phyloP scores from a whole-genome alignment of 2,329 filamentous ascomycete species.

The Dactylellina leptospora region DNA sequence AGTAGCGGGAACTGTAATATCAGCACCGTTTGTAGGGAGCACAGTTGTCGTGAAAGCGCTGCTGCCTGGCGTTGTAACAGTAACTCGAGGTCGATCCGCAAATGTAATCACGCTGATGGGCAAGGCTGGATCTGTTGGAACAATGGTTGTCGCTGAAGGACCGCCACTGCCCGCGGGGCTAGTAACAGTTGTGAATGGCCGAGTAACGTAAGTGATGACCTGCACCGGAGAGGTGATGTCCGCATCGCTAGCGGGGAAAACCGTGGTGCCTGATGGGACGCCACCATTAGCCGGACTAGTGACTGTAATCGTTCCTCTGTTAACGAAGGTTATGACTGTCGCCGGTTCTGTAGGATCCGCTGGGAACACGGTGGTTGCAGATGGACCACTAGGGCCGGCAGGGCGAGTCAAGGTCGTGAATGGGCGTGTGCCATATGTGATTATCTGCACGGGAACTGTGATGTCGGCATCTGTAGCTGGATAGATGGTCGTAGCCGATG shows the following conservation, averaged over 20 bases:
- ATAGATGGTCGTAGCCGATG: conserved; percentile 2
- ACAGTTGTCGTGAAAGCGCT: not conserved
- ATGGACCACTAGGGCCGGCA: not conserved
- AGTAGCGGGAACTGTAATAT: not conserved
- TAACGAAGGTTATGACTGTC: not conserved
- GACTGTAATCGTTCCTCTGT: not conserved
- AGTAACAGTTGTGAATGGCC: not conserved
- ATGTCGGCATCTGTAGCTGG: not conserved
- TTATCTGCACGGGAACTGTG: not conserved
- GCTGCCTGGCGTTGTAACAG: not conserved
- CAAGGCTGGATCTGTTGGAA: not conserved
- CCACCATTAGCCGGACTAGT: not conserved
- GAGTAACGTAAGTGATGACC: not conserved
- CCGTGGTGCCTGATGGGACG: not conserved
- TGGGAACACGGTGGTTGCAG: not conserved
- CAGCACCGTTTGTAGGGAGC: not conserved
- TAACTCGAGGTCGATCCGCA: not conserved
- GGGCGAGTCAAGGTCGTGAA: not conserved
- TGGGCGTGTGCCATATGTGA: not conserved
- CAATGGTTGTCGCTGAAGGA: not conserved
- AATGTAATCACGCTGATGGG: not conserved
- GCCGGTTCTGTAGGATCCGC: not conserved
- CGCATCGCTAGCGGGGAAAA: not conserved
- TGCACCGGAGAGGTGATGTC: not conserved
- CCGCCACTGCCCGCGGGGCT: not conserved